Conservation (phyloP, 176 grass and related monocot species). For the Oryza australiensis region DNA sequence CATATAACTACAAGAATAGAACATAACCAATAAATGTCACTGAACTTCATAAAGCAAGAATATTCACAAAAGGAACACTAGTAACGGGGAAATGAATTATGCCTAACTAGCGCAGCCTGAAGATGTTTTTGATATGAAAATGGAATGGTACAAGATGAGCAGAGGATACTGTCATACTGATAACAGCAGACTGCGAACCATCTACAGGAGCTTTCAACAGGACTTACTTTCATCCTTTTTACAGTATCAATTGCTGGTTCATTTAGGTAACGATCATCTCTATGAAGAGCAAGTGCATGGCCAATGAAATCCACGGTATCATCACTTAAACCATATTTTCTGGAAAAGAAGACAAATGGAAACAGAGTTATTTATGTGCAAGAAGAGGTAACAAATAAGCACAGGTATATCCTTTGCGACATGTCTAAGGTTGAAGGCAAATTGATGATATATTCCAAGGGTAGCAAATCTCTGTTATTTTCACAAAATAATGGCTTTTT, state of each 20-base stretch:
- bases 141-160: neutral
- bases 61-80: constrained; percentile 21
- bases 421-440: neutral
- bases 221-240: constrained; percentile 93
- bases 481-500: neutral
- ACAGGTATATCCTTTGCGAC: neutral
- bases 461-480: neutral
- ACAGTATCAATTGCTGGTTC: constrained; percentile 92
- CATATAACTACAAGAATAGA: constrained; percentile 57
- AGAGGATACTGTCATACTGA: neutral
- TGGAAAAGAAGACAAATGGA: constrained; percentile 35
- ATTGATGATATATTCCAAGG: neutral
- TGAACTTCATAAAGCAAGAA: neutral
- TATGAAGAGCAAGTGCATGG: constrained; percentile 85
- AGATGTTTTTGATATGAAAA: neutral
- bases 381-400: constrained; percentile 15
- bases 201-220: constrained; percentile 13
- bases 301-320: constrained; percentile 88
- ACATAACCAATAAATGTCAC: constrained; percentile 20
- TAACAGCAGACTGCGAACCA: constrained; percentile 11
- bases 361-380: constrained; percentile 29
- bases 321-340: constrained; percentile 78
- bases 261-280: constrained; percentile 76
- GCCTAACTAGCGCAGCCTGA: neutral
- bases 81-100: constrained; percentile 3